Conservation (phyloP, 345 rosid species). For the Cochlearia excelsa region DNA sequence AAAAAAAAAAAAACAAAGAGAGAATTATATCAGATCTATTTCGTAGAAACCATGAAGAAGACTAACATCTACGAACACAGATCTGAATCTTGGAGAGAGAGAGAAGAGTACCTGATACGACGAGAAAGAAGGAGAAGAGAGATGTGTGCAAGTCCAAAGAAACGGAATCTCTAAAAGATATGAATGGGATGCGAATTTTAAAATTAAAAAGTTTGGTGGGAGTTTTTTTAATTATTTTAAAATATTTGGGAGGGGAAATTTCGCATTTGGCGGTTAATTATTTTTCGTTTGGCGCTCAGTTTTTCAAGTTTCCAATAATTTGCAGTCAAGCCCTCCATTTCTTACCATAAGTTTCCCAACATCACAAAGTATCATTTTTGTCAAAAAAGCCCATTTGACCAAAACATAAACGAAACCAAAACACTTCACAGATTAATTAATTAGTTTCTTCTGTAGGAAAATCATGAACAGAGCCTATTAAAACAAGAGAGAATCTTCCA, state of each 20-base stretch:
- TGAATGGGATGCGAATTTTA: slow-evolving; percentile 4
- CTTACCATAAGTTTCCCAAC: too few species aligned
- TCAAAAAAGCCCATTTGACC: too few species aligned
- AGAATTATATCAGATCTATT: slow-evolving; percentile 19
- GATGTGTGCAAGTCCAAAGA: neutral
- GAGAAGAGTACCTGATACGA: slow-evolving; percentile 26
- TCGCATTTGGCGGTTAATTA: slow-evolving; percentile 17
- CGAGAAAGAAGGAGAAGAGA: slow-evolving; percentile 1
- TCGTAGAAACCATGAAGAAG: neutral
- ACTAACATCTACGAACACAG: neutral
- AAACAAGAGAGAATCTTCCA: neutral
- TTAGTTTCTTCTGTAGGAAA: too few species aligned
- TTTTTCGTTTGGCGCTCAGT: neutral
- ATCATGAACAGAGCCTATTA: too few species aligned
- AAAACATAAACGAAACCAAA: too few species aligned
- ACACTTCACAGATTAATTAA: too few species aligned
- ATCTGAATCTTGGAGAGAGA: slow-evolving; percentile 12
- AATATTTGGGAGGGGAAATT: slow-evolving; percentile 20
- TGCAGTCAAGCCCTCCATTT: slow-evolving; percentile 2
- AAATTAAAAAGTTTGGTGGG: slow-evolving; percentile 32
- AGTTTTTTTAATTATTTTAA: slow-evolving; percentile 26
- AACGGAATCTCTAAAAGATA: slow-evolving; percentile 5
- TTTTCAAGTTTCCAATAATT: slow-evolving; percentile 1
- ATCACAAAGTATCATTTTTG: too few species aligned
- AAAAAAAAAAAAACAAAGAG: neutral